Conservation (phyloP, 192 early-diverging fungal species). For the Pilobolus umbonatus region DNA sequence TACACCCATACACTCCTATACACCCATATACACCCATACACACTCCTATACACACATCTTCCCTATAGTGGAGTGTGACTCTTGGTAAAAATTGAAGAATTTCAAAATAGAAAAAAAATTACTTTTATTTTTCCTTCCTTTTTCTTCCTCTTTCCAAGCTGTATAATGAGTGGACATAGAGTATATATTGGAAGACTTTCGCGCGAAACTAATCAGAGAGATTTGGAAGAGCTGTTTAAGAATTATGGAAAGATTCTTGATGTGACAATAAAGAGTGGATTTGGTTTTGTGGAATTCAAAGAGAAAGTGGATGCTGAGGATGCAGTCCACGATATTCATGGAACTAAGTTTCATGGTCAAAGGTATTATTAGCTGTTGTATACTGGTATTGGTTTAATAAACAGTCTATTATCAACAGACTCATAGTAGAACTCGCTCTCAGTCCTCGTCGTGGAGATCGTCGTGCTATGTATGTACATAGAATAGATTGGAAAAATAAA, state of each 20-base stretch:
- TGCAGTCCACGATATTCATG: slow-evolving; percentile 82
- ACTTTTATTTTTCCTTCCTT: slow-evolving; percentile 5
- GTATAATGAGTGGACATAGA: slow-evolving; percentile 28
- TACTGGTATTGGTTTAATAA: background rate
- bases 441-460: slow-evolving; percentile 49
- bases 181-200: slow-evolving; percentile 82
- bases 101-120: no score
- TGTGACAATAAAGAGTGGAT: slow-evolving; percentile 77
- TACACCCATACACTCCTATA: no score
- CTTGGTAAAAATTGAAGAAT: no score
- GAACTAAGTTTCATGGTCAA: slow-evolving; percentile 77
- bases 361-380: slow-evolving; percentile 45
- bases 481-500: slow-evolving; percentile 1
- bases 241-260: slow-evolving; percentile 80
- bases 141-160: background rate
- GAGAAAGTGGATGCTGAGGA: slow-evolving; percentile 84
- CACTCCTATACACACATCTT: no score
- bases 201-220: slow-evolving; percentile 77
- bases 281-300: slow-evolving; percentile 93
- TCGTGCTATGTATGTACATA: slow-evolving; percentile 19
- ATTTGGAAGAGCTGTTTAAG: slow-evolving; percentile 77
- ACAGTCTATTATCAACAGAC: slow-evolving; percentile 33
- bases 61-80: no score
- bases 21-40: no score
- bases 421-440: slow-evolving; percentile 81